phyloP scores from a whole-genome alignment of 768 basidiomycete genomes.

The Sistotremastrum niveocremeum region DNA sequence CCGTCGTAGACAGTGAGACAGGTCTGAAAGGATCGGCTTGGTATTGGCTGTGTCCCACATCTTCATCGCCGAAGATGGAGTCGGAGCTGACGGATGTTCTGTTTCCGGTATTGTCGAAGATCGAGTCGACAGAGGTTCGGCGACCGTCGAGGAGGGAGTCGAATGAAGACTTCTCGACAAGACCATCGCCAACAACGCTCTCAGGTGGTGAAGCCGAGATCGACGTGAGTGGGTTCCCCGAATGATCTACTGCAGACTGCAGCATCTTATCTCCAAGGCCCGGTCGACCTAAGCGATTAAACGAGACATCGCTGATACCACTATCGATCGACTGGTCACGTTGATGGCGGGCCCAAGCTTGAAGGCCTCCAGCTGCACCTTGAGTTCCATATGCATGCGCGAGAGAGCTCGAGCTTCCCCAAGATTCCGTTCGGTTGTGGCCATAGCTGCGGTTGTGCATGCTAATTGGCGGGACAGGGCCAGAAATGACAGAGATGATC shows the following conservation, averaged over 20 bases:
- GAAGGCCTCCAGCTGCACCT: conserved; percentile 39
- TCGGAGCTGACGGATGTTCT: conserved; percentile 39
- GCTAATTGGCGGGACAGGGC: conserved; percentile 51
- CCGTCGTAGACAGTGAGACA: conserved; percentile 46
- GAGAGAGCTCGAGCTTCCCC: conserved; percentile 41
- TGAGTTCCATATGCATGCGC: conserved; percentile 41
- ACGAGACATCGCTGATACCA: conserved; percentile 47
- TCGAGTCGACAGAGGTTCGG: conserved; percentile 47
- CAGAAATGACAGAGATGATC: conserved; percentile 33
- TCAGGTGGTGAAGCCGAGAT: conserved; percentile 56
- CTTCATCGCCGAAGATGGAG: conserved; percentile 46
- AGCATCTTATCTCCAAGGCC: conserved; percentile 86
- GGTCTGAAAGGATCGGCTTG: conserved; percentile 42
- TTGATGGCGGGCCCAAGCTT: conserved; percentile 44
- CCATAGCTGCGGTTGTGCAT: conserved; percentile 55
- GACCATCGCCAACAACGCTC: conserved; percentile 17
- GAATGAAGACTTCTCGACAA: background rate
- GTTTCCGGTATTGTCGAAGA: conserved; percentile 52
- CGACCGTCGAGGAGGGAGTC: conserved; percentile 16
- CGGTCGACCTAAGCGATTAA: conserved; percentile 46
- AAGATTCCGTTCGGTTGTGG: conserved; percentile 43
- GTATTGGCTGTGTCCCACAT: conserved; percentile 14
- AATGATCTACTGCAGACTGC: conserved; percentile 36
- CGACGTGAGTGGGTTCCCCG: conserved; percentile 37
- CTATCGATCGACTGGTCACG: conserved; percentile 52